phyloP scores from a whole-genome alignment of 2,329 filamentous ascomycete genomes.

The Fusarium algeriense region DNA sequence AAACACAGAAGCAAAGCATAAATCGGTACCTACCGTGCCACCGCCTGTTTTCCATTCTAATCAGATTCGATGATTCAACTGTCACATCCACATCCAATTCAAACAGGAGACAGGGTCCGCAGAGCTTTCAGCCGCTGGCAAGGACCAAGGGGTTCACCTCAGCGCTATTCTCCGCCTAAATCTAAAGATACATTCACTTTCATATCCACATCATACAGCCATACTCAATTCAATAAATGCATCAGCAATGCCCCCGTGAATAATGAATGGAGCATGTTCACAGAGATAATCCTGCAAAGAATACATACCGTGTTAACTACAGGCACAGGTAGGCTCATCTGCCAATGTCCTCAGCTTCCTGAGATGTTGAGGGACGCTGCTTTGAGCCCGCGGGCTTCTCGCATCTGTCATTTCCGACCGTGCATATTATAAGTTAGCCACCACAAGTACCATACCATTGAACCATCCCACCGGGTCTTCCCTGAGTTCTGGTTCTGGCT shows the following conservation, averaged over 20 bases:
- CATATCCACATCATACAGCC: conserved; percentile 2
- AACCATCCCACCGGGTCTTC: conserved; percentile 5
- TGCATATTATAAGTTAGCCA: not conserved
- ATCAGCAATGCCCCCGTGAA: not conserved
- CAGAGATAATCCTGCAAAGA: not conserved
- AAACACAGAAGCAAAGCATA: conserved; percentile 24
- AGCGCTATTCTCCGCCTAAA: conserved; percentile 32
- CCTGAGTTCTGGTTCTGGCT: not conserved
- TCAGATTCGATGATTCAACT: not conserved
- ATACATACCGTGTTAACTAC: not conserved
- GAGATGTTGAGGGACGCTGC: not conserved
- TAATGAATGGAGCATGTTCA: not conserved
- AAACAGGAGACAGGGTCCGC: conserved; percentile 10
- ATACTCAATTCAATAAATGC: not conserved
- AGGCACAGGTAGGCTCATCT: not conserved
- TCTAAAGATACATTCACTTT: not conserved
- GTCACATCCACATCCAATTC: conserved; percentile 4
- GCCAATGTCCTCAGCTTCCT: not conserved
- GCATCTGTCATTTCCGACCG: not conserved
- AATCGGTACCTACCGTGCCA: conserved; percentile 20
- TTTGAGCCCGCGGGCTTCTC: not conserved
- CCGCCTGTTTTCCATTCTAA: conserved; percentile 1
- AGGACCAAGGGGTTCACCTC: conserved; percentile 23
- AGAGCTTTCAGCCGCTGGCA: conserved; percentile 4
- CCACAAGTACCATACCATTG: not conserved